Conservation (phyloP, 805 yeast genomes). For the Huiozyma sinensis region DNA sequence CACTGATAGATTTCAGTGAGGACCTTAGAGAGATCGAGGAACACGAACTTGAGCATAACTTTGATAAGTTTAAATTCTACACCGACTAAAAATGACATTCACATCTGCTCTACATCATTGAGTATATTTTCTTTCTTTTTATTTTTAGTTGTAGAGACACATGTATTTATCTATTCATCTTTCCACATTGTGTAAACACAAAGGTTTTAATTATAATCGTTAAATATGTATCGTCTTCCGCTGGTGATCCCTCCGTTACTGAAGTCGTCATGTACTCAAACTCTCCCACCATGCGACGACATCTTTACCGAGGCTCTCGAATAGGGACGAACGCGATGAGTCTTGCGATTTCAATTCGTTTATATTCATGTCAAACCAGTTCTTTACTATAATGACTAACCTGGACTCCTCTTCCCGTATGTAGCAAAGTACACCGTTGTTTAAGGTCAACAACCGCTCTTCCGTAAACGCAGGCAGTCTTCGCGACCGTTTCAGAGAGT, state of each 20-base stretch:
- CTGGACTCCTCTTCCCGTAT: conserved; percentile 12
- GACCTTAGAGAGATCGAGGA: conserved; percentile 50
- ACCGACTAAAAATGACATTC: not conserved
- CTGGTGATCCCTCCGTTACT: too few relatives aligned
- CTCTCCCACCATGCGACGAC: conserved; percentile 19
- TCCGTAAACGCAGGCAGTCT: conserved; percentile 10
- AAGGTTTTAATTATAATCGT: too few relatives aligned
- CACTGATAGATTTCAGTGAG: conserved; percentile 42
- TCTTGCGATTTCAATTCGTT: not conserved
- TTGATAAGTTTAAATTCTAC: conserved; percentile 14
- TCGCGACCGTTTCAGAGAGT: conserved; percentile 10
- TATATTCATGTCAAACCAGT: conserved; percentile 20
- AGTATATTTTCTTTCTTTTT: not conserved
- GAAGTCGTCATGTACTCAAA: too few relatives aligned
- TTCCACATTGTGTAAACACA: too few relatives aligned
- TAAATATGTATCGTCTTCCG: too few relatives aligned
- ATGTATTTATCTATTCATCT: not conserved
- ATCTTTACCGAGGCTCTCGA: conserved; percentile 16
- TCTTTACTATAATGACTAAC: conserved; percentile 16
- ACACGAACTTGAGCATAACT: conserved; percentile 34
- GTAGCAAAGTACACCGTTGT: conserved; percentile 26
- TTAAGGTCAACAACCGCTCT: conserved; percentile 22
- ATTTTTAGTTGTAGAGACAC: not conserved
- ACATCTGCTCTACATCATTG: not conserved
- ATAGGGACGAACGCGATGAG: conserved; percentile 3